Conservation (phyloP, 1,139 yeast species). For the Candida albicans region DNA sequence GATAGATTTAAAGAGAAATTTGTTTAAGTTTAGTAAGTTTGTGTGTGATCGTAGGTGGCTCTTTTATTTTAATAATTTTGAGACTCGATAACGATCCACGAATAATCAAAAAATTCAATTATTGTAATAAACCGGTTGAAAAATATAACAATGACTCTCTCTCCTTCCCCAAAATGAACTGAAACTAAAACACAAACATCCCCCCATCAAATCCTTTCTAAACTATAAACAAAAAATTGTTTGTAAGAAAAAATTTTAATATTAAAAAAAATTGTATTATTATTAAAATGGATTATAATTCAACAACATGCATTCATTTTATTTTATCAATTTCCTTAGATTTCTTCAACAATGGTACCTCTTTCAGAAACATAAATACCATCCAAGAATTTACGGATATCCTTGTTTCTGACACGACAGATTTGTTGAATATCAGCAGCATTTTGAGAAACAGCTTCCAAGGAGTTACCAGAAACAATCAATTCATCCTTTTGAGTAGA, state of each 20-base stretch:
- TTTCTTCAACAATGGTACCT: constrained; percentile 77
- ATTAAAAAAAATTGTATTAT: constrained; percentile 10
- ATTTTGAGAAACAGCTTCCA: constrained; percentile 96
- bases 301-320: not conserved
- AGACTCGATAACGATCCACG: constrained; percentile 54
- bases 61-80: constrained; percentile 45
- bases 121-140: constrained; percentile 21
- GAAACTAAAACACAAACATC: constrained; percentile 6
- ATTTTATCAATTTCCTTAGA: constrained; percentile 26
- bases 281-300: constrained; percentile 5
- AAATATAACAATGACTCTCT: constrained; percentile 6
- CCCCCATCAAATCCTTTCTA: constrained; percentile 13
- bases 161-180: constrained; percentile 5
- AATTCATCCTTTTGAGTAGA: constrained; percentile 92
- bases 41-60: constrained; percentile 61
- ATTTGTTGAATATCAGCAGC: constrained; percentile 98
- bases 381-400: constrained; percentile 99
- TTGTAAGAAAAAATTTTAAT: constrained; percentile 9
- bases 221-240: constrained; percentile 17
- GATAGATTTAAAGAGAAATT: too few relatives aligned
- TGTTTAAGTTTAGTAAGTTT: not conserved
- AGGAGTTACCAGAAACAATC: constrained; percentile 90
- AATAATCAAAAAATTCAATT: constrained; percentile 25
- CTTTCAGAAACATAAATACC: constrained; percentile 99
- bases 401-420: constrained; percentile 99